These are phyloP conservation scores for Camelina laxa DNA, from an alignment of 345 rosid genomes.

Conservation along the genomic window DNA sequence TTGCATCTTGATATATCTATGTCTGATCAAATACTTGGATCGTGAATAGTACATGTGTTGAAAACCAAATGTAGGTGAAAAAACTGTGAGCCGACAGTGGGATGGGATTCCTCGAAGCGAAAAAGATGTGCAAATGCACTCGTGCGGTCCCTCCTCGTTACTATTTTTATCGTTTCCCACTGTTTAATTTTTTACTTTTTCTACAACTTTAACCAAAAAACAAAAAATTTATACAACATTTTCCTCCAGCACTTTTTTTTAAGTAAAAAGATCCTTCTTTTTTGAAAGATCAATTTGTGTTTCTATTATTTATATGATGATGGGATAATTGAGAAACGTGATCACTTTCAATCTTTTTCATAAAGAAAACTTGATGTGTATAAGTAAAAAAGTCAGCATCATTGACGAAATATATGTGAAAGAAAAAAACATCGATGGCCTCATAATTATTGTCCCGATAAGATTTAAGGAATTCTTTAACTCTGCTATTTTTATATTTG, in stretches of 20 bases:
- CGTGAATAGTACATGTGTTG: constrained; percentile 24
- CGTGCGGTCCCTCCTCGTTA: constrained; percentile 45
- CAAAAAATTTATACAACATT: not conserved
- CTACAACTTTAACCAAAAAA: not conserved
- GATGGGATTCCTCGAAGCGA: constrained; percentile 33
- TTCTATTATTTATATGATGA: not conserved
- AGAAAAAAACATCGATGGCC: constrained; percentile 15
- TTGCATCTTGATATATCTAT: not conserved
- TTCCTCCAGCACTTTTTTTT: not conserved
- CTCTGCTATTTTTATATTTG: not conserved
- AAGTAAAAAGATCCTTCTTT: not conserved
- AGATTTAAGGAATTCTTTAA: not conserved
- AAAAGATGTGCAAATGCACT: constrained; percentile 27
- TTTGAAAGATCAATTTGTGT: not conserved
- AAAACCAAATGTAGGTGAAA: constrained; percentile 33
- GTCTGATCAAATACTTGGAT: constrained; percentile 14
- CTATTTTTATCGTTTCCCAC: constrained; percentile 29
- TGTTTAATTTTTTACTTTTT: constrained; percentile 9
- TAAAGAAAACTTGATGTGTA: constrained; percentile 20
- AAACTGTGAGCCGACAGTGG: constrained; percentile 39
- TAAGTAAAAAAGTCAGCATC: constrained; percentile 35
- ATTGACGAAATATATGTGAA: constrained; percentile 34
- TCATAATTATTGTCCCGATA: constrained; percentile 22
- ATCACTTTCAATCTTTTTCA: not conserved
- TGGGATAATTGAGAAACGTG: constrained; percentile 6